phyloP scores from a whole-genome alignment of 164 flowering plant genomes.

The Aristolochia contorta region DNA sequence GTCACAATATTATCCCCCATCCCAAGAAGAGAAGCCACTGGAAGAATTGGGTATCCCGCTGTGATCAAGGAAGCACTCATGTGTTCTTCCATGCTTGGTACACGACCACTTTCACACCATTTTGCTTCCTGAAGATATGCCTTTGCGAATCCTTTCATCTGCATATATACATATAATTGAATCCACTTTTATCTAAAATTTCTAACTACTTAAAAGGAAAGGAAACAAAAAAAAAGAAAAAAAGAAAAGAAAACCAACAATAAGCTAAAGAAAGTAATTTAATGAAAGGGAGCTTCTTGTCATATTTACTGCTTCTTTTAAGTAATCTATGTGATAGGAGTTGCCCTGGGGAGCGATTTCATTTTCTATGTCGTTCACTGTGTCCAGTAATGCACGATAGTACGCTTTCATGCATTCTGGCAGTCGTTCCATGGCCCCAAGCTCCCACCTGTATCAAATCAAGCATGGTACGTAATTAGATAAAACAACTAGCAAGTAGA shows the following conservation, averaged over 20 bases:
- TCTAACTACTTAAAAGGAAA: too few species aligned
- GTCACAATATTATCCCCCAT: constrained; percentile 1
- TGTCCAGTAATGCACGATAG: neutral
- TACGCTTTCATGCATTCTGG: constrained; percentile 4
- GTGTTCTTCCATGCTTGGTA: constrained; percentile 1
- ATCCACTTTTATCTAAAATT: too few species aligned
- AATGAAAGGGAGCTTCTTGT: neutral
- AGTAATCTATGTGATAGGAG: constrained; percentile 2
- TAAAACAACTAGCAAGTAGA: too few species aligned
- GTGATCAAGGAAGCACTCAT: neutral
- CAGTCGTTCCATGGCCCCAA: neutral
- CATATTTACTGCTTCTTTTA: constrained; percentile 2
- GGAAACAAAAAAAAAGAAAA: neutral
- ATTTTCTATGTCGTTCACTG: neutral
- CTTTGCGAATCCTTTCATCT: constrained; percentile 1
- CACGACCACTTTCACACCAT: constrained; percentile 1
- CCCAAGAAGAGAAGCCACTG: neutral
- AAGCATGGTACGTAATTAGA: too few species aligned
- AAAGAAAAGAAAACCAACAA: neutral
- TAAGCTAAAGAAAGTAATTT: too few species aligned
- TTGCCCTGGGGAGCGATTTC: neutral
- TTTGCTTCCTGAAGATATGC: constrained; percentile 2
- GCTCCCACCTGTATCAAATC: neutral
- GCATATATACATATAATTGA: neutral
- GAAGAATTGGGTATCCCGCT: constrained; percentile 1